Conservation (phyloP, 2,329 filamentous ascomycete species). For the Fusarium goolgardi region DNA sequence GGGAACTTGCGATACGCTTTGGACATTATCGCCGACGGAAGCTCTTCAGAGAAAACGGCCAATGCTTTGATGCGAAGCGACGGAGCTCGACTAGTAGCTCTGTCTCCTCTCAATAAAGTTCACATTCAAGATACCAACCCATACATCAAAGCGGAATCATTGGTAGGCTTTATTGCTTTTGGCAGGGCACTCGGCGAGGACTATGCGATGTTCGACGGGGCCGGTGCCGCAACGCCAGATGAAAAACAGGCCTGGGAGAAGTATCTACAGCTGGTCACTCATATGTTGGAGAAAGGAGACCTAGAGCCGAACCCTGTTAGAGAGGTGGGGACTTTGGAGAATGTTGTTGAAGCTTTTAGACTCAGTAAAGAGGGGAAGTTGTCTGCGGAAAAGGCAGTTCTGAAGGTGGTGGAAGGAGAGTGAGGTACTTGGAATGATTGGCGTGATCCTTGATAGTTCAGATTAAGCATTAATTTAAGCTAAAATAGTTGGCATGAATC, state of each 20-base stretch:
- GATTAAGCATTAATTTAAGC: constrained; percentile 3
- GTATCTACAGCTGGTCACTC: not conserved
- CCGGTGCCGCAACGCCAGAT: not conserved
- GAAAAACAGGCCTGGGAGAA: not conserved
- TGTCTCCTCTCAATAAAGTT: constrained; percentile 8
- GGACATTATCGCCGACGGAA: constrained; percentile 6
- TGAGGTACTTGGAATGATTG: not conserved
- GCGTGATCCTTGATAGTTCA: not conserved
- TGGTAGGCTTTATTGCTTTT: constrained; percentile 21
- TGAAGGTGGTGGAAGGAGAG: not conserved
- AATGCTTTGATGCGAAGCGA: not conserved
- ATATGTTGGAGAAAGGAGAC: not conserved
- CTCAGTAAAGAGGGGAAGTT: constrained; percentile 9
- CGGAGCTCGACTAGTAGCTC: not conserved
- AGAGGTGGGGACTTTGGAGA: constrained; percentile 1
- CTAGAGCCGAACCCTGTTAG: not conserved
- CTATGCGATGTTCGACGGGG: constrained; percentile 7
- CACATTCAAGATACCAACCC: not conserved
- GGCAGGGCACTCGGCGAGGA: not conserved
- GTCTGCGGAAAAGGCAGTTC: constrained; percentile 15
- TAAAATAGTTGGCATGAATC: constrained; percentile 1
- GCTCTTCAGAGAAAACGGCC: not conserved
- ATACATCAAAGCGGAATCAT: not conserved
- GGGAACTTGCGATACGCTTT: constrained; percentile 2
- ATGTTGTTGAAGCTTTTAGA: constrained; percentile 5